These are phyloP conservation scores for Nicotiana paniculata DNA, from an alignment of 257 asterid genomes.

Conservation along the genomic window DNA sequence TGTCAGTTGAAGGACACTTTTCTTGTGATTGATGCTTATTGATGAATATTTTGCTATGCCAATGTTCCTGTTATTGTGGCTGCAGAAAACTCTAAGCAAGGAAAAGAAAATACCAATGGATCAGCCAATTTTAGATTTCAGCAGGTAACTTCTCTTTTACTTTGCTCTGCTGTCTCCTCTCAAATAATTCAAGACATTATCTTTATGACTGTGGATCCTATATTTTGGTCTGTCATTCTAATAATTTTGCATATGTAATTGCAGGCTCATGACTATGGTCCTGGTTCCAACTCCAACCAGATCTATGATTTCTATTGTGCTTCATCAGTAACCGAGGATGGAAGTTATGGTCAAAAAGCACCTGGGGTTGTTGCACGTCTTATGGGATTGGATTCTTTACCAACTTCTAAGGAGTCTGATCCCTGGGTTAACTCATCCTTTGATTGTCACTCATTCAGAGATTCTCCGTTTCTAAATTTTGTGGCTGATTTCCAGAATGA, in stretches of 20 bases:
- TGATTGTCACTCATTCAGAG: constrained; percentile 58
- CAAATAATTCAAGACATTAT: background rate
- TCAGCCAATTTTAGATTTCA: constrained; percentile 41
- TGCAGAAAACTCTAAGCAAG: constrained; percentile 60
- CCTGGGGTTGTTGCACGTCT: constrained; percentile 99
- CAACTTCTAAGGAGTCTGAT: constrained; percentile 49
- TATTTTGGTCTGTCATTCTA: background rate
- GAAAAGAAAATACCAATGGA: constrained; percentile 45
- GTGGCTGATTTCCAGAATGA: constrained; percentile 43
- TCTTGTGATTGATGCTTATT: constrained; percentile 6
- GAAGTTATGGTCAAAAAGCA: constrained; percentile 48
- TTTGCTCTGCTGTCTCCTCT: background rate
- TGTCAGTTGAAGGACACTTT: background rate
- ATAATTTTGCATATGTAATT: constrained; percentile 12
- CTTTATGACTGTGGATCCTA: constrained; percentile 1
- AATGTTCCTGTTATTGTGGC: constrained; percentile 15
- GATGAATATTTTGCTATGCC: constrained; percentile 7
- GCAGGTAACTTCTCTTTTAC: constrained; percentile 40
- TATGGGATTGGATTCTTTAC: constrained; percentile 94
- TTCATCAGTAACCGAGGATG: constrained; percentile 57
- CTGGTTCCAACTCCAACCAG: constrained; percentile 29
- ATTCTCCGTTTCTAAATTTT: constrained; percentile 40
- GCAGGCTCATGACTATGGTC: constrained; percentile 57
- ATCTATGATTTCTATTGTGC: constrained; percentile 40
- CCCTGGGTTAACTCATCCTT: constrained; percentile 32